phyloP scores from a whole-genome alignment of 225 moss, liverwort and hornwort species.

The Physcomitrellopsis africana region DNA sequence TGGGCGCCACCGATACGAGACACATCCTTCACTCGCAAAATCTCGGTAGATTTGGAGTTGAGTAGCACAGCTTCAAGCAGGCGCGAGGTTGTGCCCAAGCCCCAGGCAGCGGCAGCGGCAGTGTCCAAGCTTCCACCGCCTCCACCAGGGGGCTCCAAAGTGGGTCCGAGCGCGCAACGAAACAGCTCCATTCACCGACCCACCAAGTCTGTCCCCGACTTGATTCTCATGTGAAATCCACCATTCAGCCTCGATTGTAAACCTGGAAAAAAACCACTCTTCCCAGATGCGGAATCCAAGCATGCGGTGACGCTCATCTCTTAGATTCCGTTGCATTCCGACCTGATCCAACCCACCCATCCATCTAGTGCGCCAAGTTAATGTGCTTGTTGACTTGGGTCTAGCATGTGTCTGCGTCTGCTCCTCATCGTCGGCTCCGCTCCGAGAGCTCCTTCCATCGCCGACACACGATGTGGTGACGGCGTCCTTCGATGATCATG shows the following conservation, averaged over 20 bases:
- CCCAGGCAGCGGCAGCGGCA: slow-evolving; percentile 21
- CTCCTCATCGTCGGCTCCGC: no score
- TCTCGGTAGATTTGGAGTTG: slow-evolving; percentile 34
- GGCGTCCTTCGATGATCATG: no score
- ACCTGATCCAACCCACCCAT: background rate
- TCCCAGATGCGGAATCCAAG: background rate
- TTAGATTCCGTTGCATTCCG: slow-evolving; percentile 1
- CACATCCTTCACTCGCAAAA: slow-evolving; percentile 29
- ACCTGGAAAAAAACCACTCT: background rate
- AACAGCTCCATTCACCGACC: slow-evolving; percentile 14
- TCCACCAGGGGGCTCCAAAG: slow-evolving; percentile 46
- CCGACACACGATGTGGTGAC: no score
- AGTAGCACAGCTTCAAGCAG: slow-evolving; percentile 30
- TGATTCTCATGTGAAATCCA: slow-evolving; percentile 31
- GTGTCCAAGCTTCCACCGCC: slow-evolving; percentile 43
- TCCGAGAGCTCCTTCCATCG: no score
- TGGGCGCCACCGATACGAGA: slow-evolving; percentile 36
- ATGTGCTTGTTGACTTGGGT: slow-evolving; percentile 28
- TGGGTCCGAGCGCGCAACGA: slow-evolving; percentile 10
- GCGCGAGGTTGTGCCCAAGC: slow-evolving; percentile 21
- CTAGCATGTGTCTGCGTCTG: no score
- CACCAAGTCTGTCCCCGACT: slow-evolving; percentile 24
- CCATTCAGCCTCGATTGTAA: no score
- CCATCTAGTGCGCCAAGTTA: slow-evolving; percentile 24
- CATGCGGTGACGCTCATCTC: no score